phyloP scores from a whole-genome alignment of 768 basidiomycete genomes.

The Pholiota microspora region DNA sequence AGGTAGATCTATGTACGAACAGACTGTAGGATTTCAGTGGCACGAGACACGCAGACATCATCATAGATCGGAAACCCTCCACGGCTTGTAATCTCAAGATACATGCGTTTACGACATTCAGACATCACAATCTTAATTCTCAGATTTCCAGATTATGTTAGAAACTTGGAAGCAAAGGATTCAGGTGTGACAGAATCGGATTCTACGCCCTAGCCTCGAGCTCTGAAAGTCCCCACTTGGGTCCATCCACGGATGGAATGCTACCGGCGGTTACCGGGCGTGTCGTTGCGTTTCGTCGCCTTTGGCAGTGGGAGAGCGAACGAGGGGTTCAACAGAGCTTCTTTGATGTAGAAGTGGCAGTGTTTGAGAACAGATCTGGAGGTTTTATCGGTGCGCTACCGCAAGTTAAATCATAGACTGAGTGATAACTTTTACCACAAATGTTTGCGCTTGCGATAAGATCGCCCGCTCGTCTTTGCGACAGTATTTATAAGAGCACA shows the following conservation, averaged over 20 bases:
- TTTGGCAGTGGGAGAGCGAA: not conserved
- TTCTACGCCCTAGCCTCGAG: not conserved
- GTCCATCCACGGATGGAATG: not conserved
- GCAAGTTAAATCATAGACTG: not conserved
- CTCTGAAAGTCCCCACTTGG: not conserved
- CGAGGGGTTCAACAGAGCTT: not conserved
- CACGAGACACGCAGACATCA: not conserved
- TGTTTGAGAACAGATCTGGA: not conserved
- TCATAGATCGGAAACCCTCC: not conserved
- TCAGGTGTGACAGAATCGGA: not conserved
- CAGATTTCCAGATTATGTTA: not conserved
- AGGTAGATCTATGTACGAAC: no score
- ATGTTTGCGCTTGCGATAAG: not conserved
- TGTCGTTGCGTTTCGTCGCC: not conserved
- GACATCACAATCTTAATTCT: not conserved
- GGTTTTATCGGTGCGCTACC: not conserved
- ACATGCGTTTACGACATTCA: not conserved
- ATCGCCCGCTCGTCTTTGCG: not conserved
- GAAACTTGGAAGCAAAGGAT: not conserved
- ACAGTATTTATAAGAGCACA: not conserved
- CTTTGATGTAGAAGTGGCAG: not conserved
- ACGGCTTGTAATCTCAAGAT: not conserved
- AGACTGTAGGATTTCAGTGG: not conserved
- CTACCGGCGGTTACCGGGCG: not conserved
- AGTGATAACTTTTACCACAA: no score